Conservation (phyloP, 2,329 filamentous ascomycete genomes). For the Monilinia vaccinii-corymbosi region DNA sequence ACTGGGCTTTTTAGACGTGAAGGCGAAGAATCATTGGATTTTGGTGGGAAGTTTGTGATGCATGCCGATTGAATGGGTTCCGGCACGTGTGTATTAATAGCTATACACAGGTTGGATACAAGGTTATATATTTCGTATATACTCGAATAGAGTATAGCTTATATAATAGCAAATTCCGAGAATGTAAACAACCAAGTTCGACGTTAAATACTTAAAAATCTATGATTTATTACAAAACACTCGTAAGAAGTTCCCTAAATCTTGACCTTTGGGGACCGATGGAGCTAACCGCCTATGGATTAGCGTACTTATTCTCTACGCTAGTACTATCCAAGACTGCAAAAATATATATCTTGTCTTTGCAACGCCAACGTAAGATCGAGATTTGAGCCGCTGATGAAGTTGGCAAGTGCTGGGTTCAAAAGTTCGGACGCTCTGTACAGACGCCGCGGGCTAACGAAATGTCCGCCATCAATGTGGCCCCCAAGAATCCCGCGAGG, state of each 20-base stretch:
- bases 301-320: background rate
- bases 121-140: too few relatives aligned
- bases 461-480: constrained; percentile 6
- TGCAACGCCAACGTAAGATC: background rate
- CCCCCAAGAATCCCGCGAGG: constrained; percentile 9
- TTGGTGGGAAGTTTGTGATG: too few relatives aligned
- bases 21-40: background rate
- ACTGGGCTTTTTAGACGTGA: background rate
- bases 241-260: too few relatives aligned
- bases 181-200: too few relatives aligned
- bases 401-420: background rate
- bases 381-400: constrained; percentile 12
- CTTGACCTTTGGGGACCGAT: too few relatives aligned
- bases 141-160: too few relatives aligned
- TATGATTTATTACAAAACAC: too few relatives aligned
- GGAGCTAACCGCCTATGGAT: background rate
- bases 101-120: too few relatives aligned
- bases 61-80: too few relatives aligned
- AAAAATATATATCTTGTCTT: background rate
- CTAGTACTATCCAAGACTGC: background rate
- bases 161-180: too few relatives aligned
- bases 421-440: constrained; percentile 9
- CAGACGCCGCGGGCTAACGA: constrained; percentile 17
- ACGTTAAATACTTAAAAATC: too few relatives aligned
- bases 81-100: too few relatives aligned